Conservation (phyloP, 2,329 filamentous ascomycete species). For the Lecanoromycetidae sp. region DNA sequence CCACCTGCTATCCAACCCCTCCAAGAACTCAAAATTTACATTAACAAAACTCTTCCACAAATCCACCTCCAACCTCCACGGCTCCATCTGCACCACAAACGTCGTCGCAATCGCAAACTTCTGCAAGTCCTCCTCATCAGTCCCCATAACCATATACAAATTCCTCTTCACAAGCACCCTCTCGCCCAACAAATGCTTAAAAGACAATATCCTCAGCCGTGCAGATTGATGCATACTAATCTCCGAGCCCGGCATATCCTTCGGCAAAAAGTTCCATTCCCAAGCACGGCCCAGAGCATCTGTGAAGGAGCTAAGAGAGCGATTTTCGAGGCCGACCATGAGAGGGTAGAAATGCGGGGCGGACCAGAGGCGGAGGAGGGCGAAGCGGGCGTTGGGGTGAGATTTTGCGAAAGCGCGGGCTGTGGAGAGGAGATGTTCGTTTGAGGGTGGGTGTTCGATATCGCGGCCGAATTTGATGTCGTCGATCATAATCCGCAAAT, state of each 20-base stretch:
- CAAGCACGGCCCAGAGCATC: constrained; percentile 34
- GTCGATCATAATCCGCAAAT: constrained; percentile 25
- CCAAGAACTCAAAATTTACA: constrained; percentile 35
- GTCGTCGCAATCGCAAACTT: constrained; percentile 30
- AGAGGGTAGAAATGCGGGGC: constrained; percentile 40
- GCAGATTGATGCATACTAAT: constrained; percentile 34
- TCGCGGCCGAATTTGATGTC: constrained; percentile 20
- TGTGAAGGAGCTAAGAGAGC: constrained; percentile 28
- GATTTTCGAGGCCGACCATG: constrained; percentile 31
- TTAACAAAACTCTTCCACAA: constrained; percentile 41
- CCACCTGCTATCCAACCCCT: constrained; percentile 32
- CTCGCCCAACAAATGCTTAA: constrained; percentile 25
- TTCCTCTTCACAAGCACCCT: constrained; percentile 33
- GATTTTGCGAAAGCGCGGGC: constrained; percentile 24
- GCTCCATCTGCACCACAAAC: constrained; percentile 37
- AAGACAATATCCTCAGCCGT: constrained; percentile 23
- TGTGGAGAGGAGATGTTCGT: constrained; percentile 25
- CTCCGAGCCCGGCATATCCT: constrained; percentile 35
- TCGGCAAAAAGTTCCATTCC: constrained; percentile 39
- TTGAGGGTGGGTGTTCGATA: constrained; percentile 26
- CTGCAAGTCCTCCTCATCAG: constrained; percentile 31
- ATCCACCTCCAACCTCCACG: constrained; percentile 40
- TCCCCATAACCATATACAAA: constrained; percentile 36
- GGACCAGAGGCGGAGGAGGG: constrained; percentile 36
- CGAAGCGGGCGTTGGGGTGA: constrained; percentile 28